These are phyloP conservation scores for Yamadazyma laniorum DNA, from an alignment of 805 yeast species.

Conservation along the genomic window DNA sequence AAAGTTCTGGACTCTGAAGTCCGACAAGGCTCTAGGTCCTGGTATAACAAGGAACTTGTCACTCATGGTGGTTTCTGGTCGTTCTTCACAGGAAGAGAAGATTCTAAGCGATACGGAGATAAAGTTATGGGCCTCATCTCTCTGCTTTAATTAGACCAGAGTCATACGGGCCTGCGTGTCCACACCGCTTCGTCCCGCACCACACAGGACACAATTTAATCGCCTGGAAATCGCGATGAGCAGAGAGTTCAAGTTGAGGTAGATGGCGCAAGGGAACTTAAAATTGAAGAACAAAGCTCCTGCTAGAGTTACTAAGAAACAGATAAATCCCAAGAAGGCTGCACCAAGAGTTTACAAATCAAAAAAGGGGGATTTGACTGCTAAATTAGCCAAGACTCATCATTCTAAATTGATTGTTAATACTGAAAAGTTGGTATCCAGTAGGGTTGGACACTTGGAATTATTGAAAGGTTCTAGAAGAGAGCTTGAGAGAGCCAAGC, in stretches of 20 bases:
- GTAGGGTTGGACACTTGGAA: slow-evolving; percentile 93
- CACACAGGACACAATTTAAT: too few relatives aligned
- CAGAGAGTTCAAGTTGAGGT: not conserved
- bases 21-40: slow-evolving; percentile 89
- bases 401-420: slow-evolving; percentile 50
- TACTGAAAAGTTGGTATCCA: slow-evolving; percentile 83
- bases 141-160: slow-evolving; percentile 1
- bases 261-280: slow-evolving; percentile 75
- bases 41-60: slow-evolving; percentile 50
- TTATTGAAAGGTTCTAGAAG: slow-evolving; percentile 87
- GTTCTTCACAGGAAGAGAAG: not conserved
- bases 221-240: slow-evolving; percentile 2
- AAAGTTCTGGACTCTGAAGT: slow-evolving; percentile 76
- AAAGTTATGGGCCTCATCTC: not conserved
- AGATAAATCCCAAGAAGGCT: slow-evolving; percentile 66
- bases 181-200: not conserved
- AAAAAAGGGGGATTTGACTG: slow-evolving; percentile 54
- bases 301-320: slow-evolving; percentile 62
- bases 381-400: slow-evolving; percentile 58
- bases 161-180: slow-evolving; percentile 2
- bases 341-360: slow-evolving; percentile 68
- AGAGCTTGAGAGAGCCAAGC: slow-evolving; percentile 63
- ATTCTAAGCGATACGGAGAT: not conserved
- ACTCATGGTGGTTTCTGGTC: slow-evolving; percentile 1
- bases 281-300: slow-evolving; percentile 52